Conservation (phyloP, 1,139 yeast genomes). For the Diutina mesorugosa region DNA sequence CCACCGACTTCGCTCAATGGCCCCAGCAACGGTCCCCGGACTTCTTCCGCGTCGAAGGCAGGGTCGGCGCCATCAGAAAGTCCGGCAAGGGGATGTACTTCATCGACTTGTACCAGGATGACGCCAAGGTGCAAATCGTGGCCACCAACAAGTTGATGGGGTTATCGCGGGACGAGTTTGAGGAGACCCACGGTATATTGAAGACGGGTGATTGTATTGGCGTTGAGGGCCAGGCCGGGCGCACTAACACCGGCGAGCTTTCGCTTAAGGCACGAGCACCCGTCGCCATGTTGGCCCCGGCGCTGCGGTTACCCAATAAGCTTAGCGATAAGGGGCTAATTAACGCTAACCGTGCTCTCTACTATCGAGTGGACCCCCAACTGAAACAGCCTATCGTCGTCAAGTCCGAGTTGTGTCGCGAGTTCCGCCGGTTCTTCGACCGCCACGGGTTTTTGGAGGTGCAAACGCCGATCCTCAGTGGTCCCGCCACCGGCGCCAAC, state of each 20-base stretch:
- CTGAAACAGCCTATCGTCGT: slow-evolving; percentile 38
- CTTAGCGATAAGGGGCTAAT: slow-evolving; percentile 42
- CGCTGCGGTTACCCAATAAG: slow-evolving; percentile 53
- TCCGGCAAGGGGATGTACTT: slow-evolving; percentile 60
- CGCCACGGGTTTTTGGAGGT: slow-evolving; percentile 61
- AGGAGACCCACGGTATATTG: slow-evolving; percentile 28
- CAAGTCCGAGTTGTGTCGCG: slow-evolving; percentile 39
- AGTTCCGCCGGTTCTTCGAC: slow-evolving; percentile 46
- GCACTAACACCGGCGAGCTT: slow-evolving; percentile 67
- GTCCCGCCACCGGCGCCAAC: slow-evolving; percentile 73
- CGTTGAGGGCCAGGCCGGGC: slow-evolving; percentile 57
- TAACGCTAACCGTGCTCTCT: slow-evolving; percentile 59
- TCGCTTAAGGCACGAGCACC: slow-evolving; percentile 49
- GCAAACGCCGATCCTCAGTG: slow-evolving; percentile 72
- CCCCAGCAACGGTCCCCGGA: slow-evolving; percentile 3
- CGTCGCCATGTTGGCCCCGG: slow-evolving; percentile 47
- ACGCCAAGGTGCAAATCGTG: slow-evolving; percentile 42
- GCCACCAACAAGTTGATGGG: slow-evolving; percentile 38
- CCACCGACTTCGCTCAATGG: background rate
- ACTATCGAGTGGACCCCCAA: slow-evolving; percentile 49
- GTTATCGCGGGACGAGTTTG: slow-evolving; percentile 31
- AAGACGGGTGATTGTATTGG: slow-evolving; percentile 63
- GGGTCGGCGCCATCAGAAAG: slow-evolving; percentile 40
- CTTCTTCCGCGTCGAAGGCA: slow-evolving; percentile 32
- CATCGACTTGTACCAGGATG: slow-evolving; percentile 54